Evolutionary conservation across 2,329 filamentous ascomycete species (phyloP), one percentile per base, ranked within the genome.

Genomic region (Elsinoe ampelina): DNA sequence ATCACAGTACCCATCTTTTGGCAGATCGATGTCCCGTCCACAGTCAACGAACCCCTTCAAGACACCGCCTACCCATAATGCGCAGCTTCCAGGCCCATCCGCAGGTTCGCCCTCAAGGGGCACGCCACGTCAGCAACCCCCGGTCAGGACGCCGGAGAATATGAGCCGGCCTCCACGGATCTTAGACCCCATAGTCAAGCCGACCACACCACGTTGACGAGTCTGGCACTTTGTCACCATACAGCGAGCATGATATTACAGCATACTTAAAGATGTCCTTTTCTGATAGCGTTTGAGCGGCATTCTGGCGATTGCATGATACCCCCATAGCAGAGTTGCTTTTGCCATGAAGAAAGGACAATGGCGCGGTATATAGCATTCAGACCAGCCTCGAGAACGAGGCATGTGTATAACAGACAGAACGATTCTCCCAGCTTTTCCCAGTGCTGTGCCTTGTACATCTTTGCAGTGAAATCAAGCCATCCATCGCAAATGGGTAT

Each of bases 281-380:
- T 20, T 17, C 32, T 36, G 13, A 11, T n/a, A 19, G 34, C 47
- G 35, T 39, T 26, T 20, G 6, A 36, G 32, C 45, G 32, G 45
- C 45, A 50, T 52, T 52, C 38, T 39, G 34, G 38, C 15, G 6
- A 1, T 30, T 38, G 48, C 48, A 52, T 39, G 48, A 52, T 52
- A 52, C 48, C 48, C 48, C 20, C 5, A 52, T 6, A 39, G 48
- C 20, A 38, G n/a, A 15, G 15, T 52, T 52, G 48, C 32, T 52
- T 26, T 52, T 22, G 26, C 26, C 26, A 30, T 7, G 26, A 30
- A 30, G 26, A 8, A 8, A 30, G 26, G 26, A 30, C 26, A 7
- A 30, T 5, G 26, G 2, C 5, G 8, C 7, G 26, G 26, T 30
- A 30, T 5, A 30, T 30, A 30, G 26, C 7, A 30, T 30, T 30